Evolutionary conservation across 1,284 basidiomycete species (phyloP), one percentile per base, ranked within the genome.

Genomic region (Leccinum fuscescens): DNA sequence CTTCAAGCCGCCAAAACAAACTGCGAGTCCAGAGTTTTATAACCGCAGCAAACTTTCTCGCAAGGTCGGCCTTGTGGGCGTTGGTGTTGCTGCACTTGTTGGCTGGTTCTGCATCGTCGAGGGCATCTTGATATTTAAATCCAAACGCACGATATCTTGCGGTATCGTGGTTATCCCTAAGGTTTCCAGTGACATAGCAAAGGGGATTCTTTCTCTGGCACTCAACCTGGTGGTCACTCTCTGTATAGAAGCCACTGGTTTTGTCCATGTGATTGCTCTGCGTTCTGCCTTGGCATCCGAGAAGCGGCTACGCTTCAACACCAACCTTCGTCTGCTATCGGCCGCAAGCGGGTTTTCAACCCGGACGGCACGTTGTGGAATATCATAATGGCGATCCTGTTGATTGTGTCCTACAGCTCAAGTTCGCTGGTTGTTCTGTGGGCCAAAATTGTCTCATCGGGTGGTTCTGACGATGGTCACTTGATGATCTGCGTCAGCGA

Each of bases 171-270:
- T 71, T 27, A 24, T 64, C 35, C 58, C 65, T 44, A 67, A 72
- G 35, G 29, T 29, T 29, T 1, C 29, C 29, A 29, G 29, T 29
- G 0, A 29, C 29, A 29, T 4, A 1, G 29, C 1, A 29, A 31
- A 9, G 29, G 29, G 9, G 29, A 1, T 31, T 31, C 29, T 31
- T n/a, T 31, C 15, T 49, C 64, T 72, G 6, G 65, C 37, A 1
- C 59, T 69, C 59, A 67, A 66, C 37, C 49, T 73, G 17, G 59
- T 71, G 58, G 65, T 74, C 24, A 61, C 72, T 2, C 52, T 58
- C 11, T 72, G 73, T 27, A 75, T 66, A 14, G 71, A 72, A 24
- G 63, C 70, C 5, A 75, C 63, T 3, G 73, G 71, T 7, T 69
- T 71, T 17, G 66, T 62, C 29, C 29, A 31, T 31, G 29, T 1